Base-by-base conservation (phyloP, 2,329 filamentous ascomycete genomes). In the Paracorniculantispora psalliotae region DNA sequence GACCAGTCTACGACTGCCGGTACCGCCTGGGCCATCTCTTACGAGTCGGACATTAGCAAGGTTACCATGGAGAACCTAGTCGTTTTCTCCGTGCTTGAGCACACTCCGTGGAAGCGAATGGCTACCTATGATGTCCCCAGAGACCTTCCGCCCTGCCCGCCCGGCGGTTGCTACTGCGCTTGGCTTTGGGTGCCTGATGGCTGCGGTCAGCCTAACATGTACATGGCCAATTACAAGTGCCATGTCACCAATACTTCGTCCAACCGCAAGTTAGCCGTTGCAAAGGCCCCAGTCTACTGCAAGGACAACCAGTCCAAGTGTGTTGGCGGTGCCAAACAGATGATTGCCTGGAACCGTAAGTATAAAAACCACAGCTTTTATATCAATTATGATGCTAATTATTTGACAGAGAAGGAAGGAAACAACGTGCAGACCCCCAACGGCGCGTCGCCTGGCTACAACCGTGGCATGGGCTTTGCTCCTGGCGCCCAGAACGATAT, bases 21-120 rank as follows among this genome's bases (percentile, higher is more conserved):
- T 2, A 79, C 77, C 0, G 79, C 79, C 0, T 80, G 74, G 64
- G 79, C 79, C 0, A 82, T 82, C 55, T 77, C 75, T 25, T 81
- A 82, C 61, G 68, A 79, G 59, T 72, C 70, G 8, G 74, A 81
- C n/a, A 64, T 80, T 21, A 65, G 67, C 46, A 70, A 75, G 28
- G 78, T 81, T 3, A 78, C 73, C 3, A 75, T 79, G 69, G 76
- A 80, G 48, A 81, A 81, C 62, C 68, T 81, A n/a, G 77, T 77
- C 2, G 77, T 82, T 4, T 81, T 82, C 61, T 75, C 74, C 0
- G 76, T 79, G 1, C 65, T 73, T 56, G 70, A 75, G 57, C 71
- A 78, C 33, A 62, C 66, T 4, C 66, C 66, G 0, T 67, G 62
- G 62, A 64, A 63, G 46, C 63, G 65, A 15, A 17, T 63, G 37